Conservation (phyloP, 331 rosid species). For the Spiraea crenata region DNA sequence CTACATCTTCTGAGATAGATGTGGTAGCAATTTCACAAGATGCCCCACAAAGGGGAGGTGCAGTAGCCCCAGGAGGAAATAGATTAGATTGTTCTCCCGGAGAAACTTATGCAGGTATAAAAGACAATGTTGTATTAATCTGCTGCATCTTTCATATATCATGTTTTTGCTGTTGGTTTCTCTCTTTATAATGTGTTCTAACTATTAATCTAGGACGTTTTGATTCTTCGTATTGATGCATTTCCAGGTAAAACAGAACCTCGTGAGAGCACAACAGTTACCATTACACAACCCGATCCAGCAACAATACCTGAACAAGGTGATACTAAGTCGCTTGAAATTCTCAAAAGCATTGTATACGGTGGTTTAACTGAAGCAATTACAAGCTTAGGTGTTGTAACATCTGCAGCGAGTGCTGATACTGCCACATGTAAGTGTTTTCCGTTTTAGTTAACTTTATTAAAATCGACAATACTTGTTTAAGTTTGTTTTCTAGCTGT, state of each 20-base stretch:
- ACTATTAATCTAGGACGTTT: not conserved
- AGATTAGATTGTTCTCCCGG: not conserved
- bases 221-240: not conserved
- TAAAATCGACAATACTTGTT: too few species aligned
- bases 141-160: not conserved
- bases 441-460: not conserved
- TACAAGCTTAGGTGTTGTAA: slow-evolving; percentile 30
- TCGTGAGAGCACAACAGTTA: slow-evolving; percentile 3
- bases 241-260: not conserved
- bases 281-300: slow-evolving; percentile 4
- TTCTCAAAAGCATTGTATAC: slow-evolving; percentile 24
- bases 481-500: not conserved
- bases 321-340: slow-evolving; percentile 13
- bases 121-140: not conserved
- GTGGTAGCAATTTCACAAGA: not conserved
- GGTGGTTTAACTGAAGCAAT: slow-evolving; percentile 33
- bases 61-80: not conserved
- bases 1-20: slow-evolving; percentile 10
- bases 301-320: not conserved
- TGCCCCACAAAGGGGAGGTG: not conserved
- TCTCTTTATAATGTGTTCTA: not conserved
- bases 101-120: slow-evolving; percentile 8
- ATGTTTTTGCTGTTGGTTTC: not conserved
- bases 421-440: slow-evolving; percentile 47
- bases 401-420: slow-evolving; percentile 46